These are phyloP conservation scores for Elsinoe australis DNA, from an alignment of 2,329 filamentous ascomycete genomes.

Conservation along the genomic window DNA sequence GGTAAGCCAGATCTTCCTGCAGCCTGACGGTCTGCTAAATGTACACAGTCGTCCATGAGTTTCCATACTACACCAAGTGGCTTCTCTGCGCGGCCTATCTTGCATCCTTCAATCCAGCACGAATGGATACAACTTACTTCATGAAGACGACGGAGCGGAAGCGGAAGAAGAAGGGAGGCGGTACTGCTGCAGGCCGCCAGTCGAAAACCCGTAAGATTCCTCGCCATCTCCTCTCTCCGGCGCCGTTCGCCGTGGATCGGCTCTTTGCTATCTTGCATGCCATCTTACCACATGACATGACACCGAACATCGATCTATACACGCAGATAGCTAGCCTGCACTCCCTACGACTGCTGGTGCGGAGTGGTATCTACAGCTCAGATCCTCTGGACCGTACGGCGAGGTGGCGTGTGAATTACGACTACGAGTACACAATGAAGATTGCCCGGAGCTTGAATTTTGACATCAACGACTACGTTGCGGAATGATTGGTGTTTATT, in stretches of 20 bases:
- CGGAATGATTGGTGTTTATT: slow-evolving; percentile 45
- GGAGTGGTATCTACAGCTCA: slow-evolving; percentile 51
- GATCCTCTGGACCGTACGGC: slow-evolving; percentile 62
- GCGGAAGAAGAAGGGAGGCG: slow-evolving; percentile 44
- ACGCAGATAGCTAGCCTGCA: slow-evolving; percentile 61
- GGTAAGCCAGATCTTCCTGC: not conserved
- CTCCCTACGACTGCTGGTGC: slow-evolving; percentile 59
- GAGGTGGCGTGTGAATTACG: slow-evolving; percentile 70
- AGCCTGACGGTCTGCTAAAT: not conserved
- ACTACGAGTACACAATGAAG: slow-evolving; percentile 66
- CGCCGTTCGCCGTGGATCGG: slow-evolving; percentile 68
- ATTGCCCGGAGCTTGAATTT: slow-evolving; percentile 67
- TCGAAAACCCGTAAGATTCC: slow-evolving; percentile 60
- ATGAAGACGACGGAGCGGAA: slow-evolving; percentile 56
- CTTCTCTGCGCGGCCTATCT: slow-evolving; percentile 72
- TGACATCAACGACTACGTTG: slow-evolving; percentile 70
- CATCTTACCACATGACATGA: slow-evolving; percentile 45
- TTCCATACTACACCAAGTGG: slow-evolving; percentile 66
- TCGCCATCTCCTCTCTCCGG: slow-evolving; percentile 66
- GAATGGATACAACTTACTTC: slow-evolving; percentile 68
- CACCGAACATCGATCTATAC: slow-evolving; percentile 41
- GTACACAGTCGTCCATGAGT: slow-evolving; percentile 34
- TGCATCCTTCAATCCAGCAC: slow-evolving; percentile 68
- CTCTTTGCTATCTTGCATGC: slow-evolving; percentile 70
- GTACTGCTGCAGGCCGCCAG: slow-evolving; percentile 29